These are phyloP conservation scores for Fusarium nematophilum DNA, from an alignment of 2,329 filamentous ascomycete species.

Conservation along the genomic window DNA sequence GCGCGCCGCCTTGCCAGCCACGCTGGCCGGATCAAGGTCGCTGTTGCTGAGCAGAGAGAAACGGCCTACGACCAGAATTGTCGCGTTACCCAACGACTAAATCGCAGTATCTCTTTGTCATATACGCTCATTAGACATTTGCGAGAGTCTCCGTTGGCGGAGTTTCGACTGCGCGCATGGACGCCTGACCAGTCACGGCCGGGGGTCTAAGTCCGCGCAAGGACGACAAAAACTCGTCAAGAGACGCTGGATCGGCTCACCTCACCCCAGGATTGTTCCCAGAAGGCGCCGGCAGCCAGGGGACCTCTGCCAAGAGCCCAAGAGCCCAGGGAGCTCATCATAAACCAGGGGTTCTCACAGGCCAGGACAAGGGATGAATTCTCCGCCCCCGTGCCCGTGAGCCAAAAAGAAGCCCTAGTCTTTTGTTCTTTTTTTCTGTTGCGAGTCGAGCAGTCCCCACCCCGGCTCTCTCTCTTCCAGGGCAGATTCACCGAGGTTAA, in stretches of 20 bases:
- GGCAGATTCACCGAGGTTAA: constrained; percentile 43
- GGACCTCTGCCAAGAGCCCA: constrained; percentile 28
- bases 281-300: constrained; percentile 25
- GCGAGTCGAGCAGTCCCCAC: constrained; percentile 6
- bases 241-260: constrained; percentile 30
- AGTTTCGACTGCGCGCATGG: constrained; percentile 5
- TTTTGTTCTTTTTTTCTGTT: constrained; percentile 26
- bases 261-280: constrained; percentile 33
- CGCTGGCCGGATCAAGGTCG: neutral
- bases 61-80: constrained; percentile 13
- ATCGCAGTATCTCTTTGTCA: neutral
- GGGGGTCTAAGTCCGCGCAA: constrained; percentile 21
- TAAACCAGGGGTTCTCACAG: constrained; percentile 28
- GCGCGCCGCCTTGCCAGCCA: constrained; percentile 25
- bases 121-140: constrained; percentile 1
- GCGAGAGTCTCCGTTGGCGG: constrained; percentile 2
- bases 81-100: constrained; percentile 2
- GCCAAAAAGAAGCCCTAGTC: constrained; percentile 20
- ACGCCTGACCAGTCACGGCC: neutral
- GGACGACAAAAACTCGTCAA: constrained; percentile 13
- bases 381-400: constrained; percentile 26
- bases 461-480: constrained; percentile 18
- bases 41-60: neutral
- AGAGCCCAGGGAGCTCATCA: constrained; percentile 16
- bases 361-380: constrained; percentile 11